These are phyloP conservation scores for Xylaria intraflava DNA, from an alignment of 495 filamentous ascomycete species.

Conservation along the genomic window DNA sequence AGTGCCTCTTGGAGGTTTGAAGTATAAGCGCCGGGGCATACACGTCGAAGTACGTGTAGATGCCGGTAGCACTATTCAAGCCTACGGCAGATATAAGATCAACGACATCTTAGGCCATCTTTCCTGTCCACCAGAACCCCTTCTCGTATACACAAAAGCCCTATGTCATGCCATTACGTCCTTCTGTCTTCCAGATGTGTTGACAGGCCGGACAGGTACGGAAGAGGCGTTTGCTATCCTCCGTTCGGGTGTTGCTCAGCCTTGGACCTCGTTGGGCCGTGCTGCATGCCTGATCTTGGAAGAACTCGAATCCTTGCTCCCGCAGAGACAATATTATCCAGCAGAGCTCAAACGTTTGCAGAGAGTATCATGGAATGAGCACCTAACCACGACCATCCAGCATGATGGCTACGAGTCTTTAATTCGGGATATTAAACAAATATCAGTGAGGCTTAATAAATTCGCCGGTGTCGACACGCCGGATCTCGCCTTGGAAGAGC, in stretches of 20 bases:
- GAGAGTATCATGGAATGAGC: slow-evolving; percentile 38
- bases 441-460: slow-evolving; percentile 28
- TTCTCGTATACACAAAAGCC: slow-evolving; percentile 44
- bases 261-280: slow-evolving; percentile 30
- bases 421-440: slow-evolving; percentile 36
- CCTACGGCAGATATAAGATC: slow-evolving; percentile 41
- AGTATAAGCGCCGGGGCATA: slow-evolving; percentile 8
- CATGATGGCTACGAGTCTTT: slow-evolving; percentile 41
- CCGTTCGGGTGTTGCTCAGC: slow-evolving; percentile 40
- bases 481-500: not conserved
- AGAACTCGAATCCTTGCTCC: slow-evolving; percentile 33
- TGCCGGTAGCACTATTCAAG: not conserved
- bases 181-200: slow-evolving; percentile 48
- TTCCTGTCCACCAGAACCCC: slow-evolving; percentile 38
- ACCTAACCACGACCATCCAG: slow-evolving; percentile 46
- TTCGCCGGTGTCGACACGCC: slow-evolving; percentile 20
- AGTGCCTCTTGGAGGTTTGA: slow-evolving; percentile 28
- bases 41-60: slow-evolving; percentile 32
- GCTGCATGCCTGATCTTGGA: slow-evolving; percentile 21
- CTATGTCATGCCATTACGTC: slow-evolving; percentile 56
- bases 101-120: slow-evolving; percentile 44
- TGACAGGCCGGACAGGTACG: slow-evolving; percentile 53
- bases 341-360: slow-evolving; percentile 42
- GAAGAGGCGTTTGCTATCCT: slow-evolving; percentile 52
- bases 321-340: slow-evolving; percentile 52